phyloP scores from a whole-genome alignment of 305 asterid genomes.

The Fraxinus platypoda region DNA sequence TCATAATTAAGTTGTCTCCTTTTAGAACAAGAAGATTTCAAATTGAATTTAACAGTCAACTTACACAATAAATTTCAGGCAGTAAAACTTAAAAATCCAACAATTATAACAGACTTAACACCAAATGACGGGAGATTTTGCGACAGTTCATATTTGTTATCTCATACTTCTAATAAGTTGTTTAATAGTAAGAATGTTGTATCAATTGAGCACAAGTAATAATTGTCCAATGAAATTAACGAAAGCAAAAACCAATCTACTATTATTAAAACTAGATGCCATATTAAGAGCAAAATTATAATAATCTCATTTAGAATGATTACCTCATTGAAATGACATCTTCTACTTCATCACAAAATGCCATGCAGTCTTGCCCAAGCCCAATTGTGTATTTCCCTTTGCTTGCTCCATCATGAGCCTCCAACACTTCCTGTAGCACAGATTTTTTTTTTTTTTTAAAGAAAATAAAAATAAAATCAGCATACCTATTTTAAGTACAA shows the following conservation, averaged over 20 bases:
- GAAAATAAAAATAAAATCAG: background rate
- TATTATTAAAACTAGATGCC: background rate
- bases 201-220: background rate
- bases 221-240: background rate
- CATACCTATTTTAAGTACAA: background rate
- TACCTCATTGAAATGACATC: constrained; percentile 99
- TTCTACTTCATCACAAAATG: constrained; percentile 88
- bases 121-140: background rate
- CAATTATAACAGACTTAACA: background rate
- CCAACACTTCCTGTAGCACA: constrained; percentile 73
- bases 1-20: background rate
- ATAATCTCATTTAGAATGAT: background rate
- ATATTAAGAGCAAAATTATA: background rate
- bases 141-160: background rate
- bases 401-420: constrained; percentile 98
- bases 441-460: constrained; percentile 10
- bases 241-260: background rate
- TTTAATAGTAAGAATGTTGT: background rate
- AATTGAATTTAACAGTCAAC: background rate
- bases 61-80: background rate
- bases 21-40: background rate
- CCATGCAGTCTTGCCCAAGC: constrained; percentile 99
- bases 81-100: background rate
- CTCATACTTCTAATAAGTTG: background rate
- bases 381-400: constrained; percentile 99